Evolutionary conservation across 768 basidiomycete genomes (phyloP).

Genomic region (Tubosaeta brunneosetosa): DNA sequence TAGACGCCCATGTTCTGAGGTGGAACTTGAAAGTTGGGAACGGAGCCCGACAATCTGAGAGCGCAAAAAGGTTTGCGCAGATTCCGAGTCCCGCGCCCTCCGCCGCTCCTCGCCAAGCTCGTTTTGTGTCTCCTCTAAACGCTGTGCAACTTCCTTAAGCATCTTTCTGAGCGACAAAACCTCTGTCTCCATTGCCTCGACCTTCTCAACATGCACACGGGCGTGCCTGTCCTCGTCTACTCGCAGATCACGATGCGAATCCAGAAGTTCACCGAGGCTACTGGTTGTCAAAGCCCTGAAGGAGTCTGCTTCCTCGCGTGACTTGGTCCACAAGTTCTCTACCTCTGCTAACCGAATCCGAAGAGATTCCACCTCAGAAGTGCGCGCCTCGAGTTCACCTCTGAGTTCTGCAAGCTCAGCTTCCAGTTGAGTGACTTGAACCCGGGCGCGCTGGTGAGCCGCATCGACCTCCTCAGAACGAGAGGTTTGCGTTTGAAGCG

Average conservation of each 20-base stretch:
- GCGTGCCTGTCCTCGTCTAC: constrained; percentile 75
- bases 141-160: constrained; percentile 72
- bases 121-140: constrained; percentile 62
- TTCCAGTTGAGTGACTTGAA: constrained; percentile 68
- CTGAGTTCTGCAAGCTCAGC: constrained; percentile 73
- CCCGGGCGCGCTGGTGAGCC: constrained; percentile 65
- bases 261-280: constrained; percentile 79
- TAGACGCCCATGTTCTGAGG: constrained; percentile 63
- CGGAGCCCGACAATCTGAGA: constrained; percentile 74
- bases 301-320: constrained; percentile 89
- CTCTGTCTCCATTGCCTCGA: constrained; percentile 77
- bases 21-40: constrained; percentile 61
- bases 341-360: constrained; percentile 66
- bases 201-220: constrained; percentile 77
- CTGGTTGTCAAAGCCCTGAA: constrained; percentile 84
- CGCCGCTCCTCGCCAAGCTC: constrained; percentile 66
- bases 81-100: constrained; percentile 58
- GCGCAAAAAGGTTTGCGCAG: constrained; percentile 58
- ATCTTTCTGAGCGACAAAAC: constrained; percentile 69
- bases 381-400: constrained; percentile 73
- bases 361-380: constrained; percentile 67
- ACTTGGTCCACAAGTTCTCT: constrained; percentile 89
- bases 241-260: constrained; percentile 80
- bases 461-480: constrained; percentile 77
- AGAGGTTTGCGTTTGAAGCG: constrained; percentile 68